Base-by-base conservation (phyloP, 495 filamentous ascomycete genomes). In the Cetradonia linearis region DNA sequence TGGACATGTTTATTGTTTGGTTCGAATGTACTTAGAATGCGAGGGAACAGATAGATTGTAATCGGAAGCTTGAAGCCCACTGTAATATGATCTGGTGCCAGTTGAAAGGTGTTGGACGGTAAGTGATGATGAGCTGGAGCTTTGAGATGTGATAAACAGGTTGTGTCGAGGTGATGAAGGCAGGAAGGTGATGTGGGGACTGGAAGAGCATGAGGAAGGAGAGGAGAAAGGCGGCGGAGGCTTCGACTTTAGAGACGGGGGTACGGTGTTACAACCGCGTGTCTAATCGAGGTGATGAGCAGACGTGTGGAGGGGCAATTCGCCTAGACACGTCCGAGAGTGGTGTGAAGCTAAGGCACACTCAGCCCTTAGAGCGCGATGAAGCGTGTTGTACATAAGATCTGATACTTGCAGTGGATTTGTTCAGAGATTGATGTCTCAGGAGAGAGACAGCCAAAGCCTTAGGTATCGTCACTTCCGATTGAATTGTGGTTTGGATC, bases 181-280 rank as follows among this genome's bases (percentile, higher is more conserved):
- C 28, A 23, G 23, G 5, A 23, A 20, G 34, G 37, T 38, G 59
- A 55, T 55, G 40, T 61, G 1, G 40, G 48, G 42, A 27, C 18
- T 42, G 20, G 20, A 2, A 11, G 13, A 42, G 55, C 23, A 9
- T 57, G 44, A 54, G 40, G 28, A n/a, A 56, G 5, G 28, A 53
- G 10, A 28, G 57, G 30, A 59, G 33, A 13, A 59, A 34, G 33
- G 50, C 13, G 31, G 59, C 28, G 59, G 38, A 61, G 40, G 49
- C 52, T 48, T 23, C 6, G 52, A 37, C 38, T 55, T 61, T 61
- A 61, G 37, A 6, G 37, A 16, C 3, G 10, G 6, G 28, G 40
- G 34, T 61, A 56, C 59, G 33, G 23, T 46, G 50, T 38, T 61
- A 61, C 59, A 56, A 37, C 53, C 59, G 59, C 59, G 59, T 40